These are phyloP conservation scores for Anaeramoeba flamelloides DNA, from an alignment of 78 protist species.

Conservation along the genomic window DNA sequence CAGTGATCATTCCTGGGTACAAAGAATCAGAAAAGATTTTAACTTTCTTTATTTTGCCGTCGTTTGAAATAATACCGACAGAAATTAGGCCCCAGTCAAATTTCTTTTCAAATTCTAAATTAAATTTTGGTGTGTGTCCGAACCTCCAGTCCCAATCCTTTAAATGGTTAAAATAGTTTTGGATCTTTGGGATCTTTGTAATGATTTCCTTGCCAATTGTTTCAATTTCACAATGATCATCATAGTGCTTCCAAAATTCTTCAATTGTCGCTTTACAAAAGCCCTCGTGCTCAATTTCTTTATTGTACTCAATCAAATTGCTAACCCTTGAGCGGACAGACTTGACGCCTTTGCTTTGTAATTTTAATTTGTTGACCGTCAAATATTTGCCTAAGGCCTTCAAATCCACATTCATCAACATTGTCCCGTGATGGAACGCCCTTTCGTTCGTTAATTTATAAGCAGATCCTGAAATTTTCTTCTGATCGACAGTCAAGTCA, in stretches of 20 bases:
- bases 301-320: neutral
- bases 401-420: slow-evolving; percentile 19
- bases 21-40: neutral
- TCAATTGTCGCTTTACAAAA: neutral
- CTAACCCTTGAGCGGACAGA: slow-evolving; percentile 9
- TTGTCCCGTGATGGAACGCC: slow-evolving; percentile 36
- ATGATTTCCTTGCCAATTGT: too few relatives aligned
- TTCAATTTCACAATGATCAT: neutral
- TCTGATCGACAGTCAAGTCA: slow-evolving; percentile 17
- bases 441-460: slow-evolving; percentile 3
- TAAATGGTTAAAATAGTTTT: neutral
- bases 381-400: slow-evolving; percentile 6
- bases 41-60: neutral
- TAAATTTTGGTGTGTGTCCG: slow-evolving; percentile 9
- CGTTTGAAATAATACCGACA: neutral
- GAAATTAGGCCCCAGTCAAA: slow-evolving; percentile 12
- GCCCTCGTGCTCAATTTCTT: neutral
- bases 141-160: slow-evolving; percentile 10
- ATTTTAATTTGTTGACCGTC: slow-evolving; percentile 1
- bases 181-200: neutral
- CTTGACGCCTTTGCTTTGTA: slow-evolving; percentile 9
- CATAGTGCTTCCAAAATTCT: neutral
- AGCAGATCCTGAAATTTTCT: slow-evolving; percentile 28
- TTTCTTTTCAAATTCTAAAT: neutral
- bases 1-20: neutral